phyloP scores from a whole-genome alignment of 495 filamentous ascomycete species.

The Penicillium riverlandense region DNA sequence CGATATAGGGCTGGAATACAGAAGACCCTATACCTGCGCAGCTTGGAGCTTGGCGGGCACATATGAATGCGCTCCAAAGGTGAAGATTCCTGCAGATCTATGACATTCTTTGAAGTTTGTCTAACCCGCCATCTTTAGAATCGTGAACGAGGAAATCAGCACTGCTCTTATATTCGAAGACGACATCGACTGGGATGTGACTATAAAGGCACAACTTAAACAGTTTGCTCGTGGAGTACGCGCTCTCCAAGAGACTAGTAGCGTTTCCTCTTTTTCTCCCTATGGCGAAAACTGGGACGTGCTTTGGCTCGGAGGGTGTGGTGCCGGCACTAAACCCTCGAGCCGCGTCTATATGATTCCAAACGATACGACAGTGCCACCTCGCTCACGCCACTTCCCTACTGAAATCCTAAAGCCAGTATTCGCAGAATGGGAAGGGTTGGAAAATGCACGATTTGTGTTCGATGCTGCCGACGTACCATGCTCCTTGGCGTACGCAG shows the following conservation, averaged over 20 bases:
- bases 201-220: slow-evolving; percentile 18
- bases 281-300: not conserved
- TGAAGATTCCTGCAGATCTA: not conserved
- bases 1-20: not conserved
- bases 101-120: not conserved
- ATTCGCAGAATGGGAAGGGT: not conserved
- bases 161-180: slow-evolving; percentile 41
- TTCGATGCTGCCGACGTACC: not conserved
- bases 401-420: not conserved
- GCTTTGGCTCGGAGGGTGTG: not conserved
- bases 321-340: not conserved
- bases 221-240: not conserved
- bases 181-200: slow-evolving; percentile 41
- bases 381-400: not conserved
- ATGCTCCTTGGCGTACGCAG: not conserved
- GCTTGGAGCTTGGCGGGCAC: slow-evolving; percentile 22
- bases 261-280: not conserved
- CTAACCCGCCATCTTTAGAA: not conserved
- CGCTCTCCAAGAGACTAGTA: not conserved
- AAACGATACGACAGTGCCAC: not conserved
- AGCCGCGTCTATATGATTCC: not conserved
- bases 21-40: not conserved
- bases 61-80: slow-evolving; percentile 10
- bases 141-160: not conserved
- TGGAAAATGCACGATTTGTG: not conserved